Conservation (phyloP, 306 rosid genomes). For the Citrullus amarus region DNA sequence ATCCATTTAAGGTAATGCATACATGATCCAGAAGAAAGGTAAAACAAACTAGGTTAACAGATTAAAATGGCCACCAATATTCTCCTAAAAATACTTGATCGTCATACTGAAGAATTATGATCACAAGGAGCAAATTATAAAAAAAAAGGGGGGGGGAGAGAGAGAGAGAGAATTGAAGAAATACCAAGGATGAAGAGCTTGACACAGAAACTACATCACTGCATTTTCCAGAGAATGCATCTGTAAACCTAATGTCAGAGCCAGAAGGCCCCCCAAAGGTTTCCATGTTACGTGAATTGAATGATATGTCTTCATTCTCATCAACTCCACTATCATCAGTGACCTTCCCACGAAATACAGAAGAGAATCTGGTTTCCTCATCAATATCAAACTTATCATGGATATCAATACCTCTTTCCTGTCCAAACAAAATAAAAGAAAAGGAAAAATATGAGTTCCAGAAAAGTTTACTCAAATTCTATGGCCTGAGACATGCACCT, state of each 20-base stretch:
- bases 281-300: slow-evolving; percentile 57
- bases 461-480: neutral
- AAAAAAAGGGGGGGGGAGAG: no score
- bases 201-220: slow-evolving; percentile 37
- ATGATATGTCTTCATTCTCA: slow-evolving; percentile 44
- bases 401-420: slow-evolving; percentile 75
- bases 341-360: slow-evolving; percentile 59
- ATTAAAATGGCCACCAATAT: neutral
- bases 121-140: neutral
- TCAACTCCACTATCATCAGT: slow-evolving; percentile 64
- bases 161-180: slow-evolving; percentile 6
- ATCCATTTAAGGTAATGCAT: neutral
- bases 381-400: slow-evolving; percentile 53
- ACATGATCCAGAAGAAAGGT: neutral
- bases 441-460: slow-evolving; percentile 9
- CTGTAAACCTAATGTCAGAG: slow-evolving; percentile 28
- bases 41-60: neutral
- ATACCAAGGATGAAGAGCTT: slow-evolving; percentile 44
- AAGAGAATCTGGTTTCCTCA: slow-evolving; percentile 88
- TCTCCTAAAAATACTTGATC: neutral
- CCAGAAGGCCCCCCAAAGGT: slow-evolving; percentile 54
- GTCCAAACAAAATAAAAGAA: slow-evolving; percentile 20
- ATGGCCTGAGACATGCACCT: neutral
- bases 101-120: neutral
- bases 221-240: slow-evolving; percentile 34